These are phyloP conservation scores for Omphalotus olearius DNA, from an alignment of 1,284 basidiomycete species.

Conservation along the genomic window DNA sequence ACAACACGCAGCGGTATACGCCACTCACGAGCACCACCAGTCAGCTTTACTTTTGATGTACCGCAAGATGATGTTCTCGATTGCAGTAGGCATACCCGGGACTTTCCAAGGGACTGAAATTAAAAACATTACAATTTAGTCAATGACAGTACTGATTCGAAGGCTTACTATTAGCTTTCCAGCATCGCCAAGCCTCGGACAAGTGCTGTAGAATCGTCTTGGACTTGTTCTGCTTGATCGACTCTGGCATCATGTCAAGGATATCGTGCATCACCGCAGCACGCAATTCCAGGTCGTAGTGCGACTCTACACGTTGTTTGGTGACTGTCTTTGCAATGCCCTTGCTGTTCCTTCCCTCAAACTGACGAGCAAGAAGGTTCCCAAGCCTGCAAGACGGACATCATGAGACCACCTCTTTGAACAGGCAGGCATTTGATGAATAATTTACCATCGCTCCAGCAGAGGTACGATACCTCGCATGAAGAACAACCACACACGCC, in stretches of 20 bases:
- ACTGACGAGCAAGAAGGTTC: slow-evolving; percentile 96
- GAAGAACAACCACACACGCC: slow-evolving; percentile 99
- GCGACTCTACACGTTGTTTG: slow-evolving; percentile 98
- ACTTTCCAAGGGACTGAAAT: slow-evolving; percentile 86
- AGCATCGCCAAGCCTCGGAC: slow-evolving; percentile 97
- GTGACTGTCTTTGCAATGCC: slow-evolving; percentile 95
- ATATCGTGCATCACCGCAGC: slow-evolving; percentile 99
- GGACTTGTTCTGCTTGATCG: slow-evolving; percentile 97
- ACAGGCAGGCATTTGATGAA: not conserved
- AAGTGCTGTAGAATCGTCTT: slow-evolving; percentile 98
- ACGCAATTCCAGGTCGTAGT: slow-evolving; percentile 96
- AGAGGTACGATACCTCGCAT: slow-evolving; percentile 98
- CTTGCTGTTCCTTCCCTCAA: slow-evolving; percentile 97
- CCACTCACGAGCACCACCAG: slow-evolving; percentile 93
- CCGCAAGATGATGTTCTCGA: slow-evolving; percentile 98
- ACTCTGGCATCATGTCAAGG: slow-evolving; percentile 98
- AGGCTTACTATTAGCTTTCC: slow-evolving; percentile 91
- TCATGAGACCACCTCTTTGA: not conserved
- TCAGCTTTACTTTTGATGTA: slow-evolving; percentile 99
- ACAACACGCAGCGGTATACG: slow-evolving; percentile 1
- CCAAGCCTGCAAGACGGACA: slow-evolving; percentile 62
- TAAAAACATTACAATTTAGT: slow-evolving; percentile 2
- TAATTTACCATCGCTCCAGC: slow-evolving; percentile 81
- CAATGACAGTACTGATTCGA: slow-evolving; percentile 18
- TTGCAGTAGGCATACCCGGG: slow-evolving; percentile 95